These are phyloP conservation scores for Funneliformis caledonium DNA, from an alignment of 371 early-diverging fungal species.

Conservation along the genomic window DNA sequence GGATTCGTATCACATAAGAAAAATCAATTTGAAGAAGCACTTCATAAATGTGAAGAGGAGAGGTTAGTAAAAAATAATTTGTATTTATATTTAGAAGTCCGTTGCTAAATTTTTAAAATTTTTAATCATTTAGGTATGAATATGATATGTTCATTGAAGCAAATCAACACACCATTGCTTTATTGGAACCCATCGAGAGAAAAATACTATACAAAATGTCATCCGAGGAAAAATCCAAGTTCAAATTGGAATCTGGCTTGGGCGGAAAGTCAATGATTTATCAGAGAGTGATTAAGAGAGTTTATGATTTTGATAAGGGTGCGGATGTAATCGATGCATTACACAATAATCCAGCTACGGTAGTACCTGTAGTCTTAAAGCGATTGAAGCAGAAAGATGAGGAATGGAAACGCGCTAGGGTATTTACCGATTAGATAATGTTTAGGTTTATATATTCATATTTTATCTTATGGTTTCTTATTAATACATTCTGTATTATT, in stretches of 20 bases:
- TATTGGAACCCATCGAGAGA: slow-evolving; percentile 87
- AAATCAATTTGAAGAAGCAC: slow-evolving; percentile 93
- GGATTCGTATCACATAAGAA: slow-evolving; percentile 94
- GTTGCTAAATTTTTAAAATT: background rate
- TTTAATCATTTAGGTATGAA: slow-evolving; percentile 73
- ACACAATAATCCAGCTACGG: slow-evolving; percentile 89
- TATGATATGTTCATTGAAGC: slow-evolving; percentile 97
- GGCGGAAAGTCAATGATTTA: slow-evolving; percentile 87
- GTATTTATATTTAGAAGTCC: too few relatives aligned
- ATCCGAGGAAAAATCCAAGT: slow-evolving; percentile 75
- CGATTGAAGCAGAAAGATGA: slow-evolving; percentile 98
- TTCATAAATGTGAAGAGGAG: slow-evolving; percentile 98
- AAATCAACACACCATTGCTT: slow-evolving; percentile 86
- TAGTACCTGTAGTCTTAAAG: slow-evolving; percentile 95
- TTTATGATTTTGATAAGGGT: slow-evolving; percentile 88
- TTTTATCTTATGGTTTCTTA: background rate
- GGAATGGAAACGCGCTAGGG: slow-evolving; percentile 88
- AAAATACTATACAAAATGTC: slow-evolving; percentile 73
- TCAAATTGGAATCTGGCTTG: slow-evolving; percentile 76
- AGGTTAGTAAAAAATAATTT: slow-evolving; percentile 47
- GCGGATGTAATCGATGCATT: slow-evolving; percentile 91
- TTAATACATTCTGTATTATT: background rate
- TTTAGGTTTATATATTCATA: background rate
- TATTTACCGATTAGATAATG: slow-evolving; percentile 34
- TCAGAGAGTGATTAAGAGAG: slow-evolving; percentile 88